A percentile compares a stretch with the other conserved stretches of the same genome.
Evolutionary conservation across 2,329 filamentous ascomycete genomes (phyloP).

Genomic region (Talaromyces sp.): DNA sequence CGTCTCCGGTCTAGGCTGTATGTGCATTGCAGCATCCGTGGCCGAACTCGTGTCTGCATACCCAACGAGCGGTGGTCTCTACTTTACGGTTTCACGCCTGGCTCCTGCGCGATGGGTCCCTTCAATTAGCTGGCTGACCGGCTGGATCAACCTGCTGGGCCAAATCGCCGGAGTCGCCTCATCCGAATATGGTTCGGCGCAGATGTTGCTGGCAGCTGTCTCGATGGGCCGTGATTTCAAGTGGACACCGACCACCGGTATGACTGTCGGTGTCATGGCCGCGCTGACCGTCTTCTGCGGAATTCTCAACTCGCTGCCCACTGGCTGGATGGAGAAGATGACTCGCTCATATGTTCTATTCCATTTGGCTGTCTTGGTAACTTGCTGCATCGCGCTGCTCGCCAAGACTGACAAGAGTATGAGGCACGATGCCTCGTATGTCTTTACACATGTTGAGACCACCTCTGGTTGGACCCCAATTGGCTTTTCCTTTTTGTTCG

Average conservation of each 20-base stretch:
- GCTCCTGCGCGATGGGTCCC: constrained; percentile 47
- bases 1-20: constrained; percentile 53
- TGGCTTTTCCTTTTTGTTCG: constrained; percentile 56
- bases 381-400: constrained; percentile 49
- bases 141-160: constrained; percentile 51
- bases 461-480: constrained; percentile 51
- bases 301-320: constrained; percentile 53
- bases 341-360: constrained; percentile 56
- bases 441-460: constrained; percentile 52
- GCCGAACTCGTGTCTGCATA: constrained; percentile 56
- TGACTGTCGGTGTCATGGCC: constrained; percentile 53
- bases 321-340: constrained; percentile 54
- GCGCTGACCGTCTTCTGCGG: constrained; percentile 50
- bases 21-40: constrained; percentile 53
- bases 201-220: constrained; percentile 44
- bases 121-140: constrained; percentile 47
- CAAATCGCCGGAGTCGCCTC: constrained; percentile 53
- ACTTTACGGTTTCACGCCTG: constrained; percentile 55
- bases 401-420: constrained; percentile 41
- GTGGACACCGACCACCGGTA: constrained; percentile 43
- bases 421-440: constrained; percentile 50
- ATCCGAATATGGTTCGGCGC: constrained; percentile 54
- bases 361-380: constrained; percentile 41
- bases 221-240: constrained; percentile 26
- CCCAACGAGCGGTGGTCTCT: constrained; percentile 53